Conservation (phyloP, 1,284 basidiomycete genomes). For the Athelia sp. region DNA sequence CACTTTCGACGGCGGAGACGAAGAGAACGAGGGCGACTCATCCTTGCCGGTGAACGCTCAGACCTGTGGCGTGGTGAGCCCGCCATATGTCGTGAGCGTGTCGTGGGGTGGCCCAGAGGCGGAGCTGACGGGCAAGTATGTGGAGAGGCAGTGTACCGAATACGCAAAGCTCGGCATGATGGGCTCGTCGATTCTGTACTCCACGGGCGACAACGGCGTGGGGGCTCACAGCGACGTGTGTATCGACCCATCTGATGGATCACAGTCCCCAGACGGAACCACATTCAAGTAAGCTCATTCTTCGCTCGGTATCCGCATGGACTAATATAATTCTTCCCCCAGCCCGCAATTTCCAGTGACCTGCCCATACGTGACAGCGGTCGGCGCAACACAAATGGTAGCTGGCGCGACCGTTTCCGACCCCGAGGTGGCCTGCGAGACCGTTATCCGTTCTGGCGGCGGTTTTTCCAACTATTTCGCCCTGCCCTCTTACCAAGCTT, state of each 20-base stretch:
- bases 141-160: constrained; percentile 49
- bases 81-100: constrained; percentile 49
- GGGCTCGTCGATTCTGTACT: constrained; percentile 34
- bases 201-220: constrained; percentile 36
- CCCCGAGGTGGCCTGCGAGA: not conserved
- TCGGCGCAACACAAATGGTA: constrained; percentile 33
- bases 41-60: not conserved
- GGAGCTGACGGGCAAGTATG: constrained; percentile 38
- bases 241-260: constrained; percentile 22
- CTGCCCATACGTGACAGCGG: constrained; percentile 34
- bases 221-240: constrained; percentile 29
- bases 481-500: constrained; percentile 21
- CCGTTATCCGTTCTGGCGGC: not conserved
- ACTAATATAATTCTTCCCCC: constrained; percentile 20
- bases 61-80: constrained; percentile 43
- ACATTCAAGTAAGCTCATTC: not conserved
- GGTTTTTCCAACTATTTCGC: constrained; percentile 28
- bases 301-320: constrained; percentile 6
- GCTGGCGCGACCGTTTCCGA: constrained; percentile 15
- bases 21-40: constrained; percentile 29
- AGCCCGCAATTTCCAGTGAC: constrained; percentile 33
- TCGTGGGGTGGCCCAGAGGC: constrained; percentile 49
- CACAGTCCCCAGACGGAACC: not conserved
- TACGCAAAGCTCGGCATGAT: constrained; percentile 45
- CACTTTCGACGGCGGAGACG: constrained; percentile 57